Percentiles rank a stretch among this genome's conserved stretches.
Conservation (phyloP, 441 rosid species). For the Syzygium malaccense region DNA sequence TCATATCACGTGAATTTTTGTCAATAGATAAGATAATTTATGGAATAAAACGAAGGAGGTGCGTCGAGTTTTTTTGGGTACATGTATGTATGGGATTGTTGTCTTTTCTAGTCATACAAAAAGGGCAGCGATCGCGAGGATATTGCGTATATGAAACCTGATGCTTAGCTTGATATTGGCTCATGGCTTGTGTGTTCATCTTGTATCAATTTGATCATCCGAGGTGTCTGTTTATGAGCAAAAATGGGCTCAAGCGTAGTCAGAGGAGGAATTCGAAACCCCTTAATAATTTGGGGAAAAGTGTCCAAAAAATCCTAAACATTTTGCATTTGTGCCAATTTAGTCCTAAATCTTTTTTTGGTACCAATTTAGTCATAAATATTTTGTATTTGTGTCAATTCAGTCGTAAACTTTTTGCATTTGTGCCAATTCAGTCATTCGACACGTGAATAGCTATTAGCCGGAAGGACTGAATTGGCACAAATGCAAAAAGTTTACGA, state of each 20-base stretch:
- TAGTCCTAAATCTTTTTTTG: too few relatives aligned
- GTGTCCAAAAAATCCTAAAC: too few relatives aligned
- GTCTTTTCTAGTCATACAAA: not conserved
- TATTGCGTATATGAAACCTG: not conserved
- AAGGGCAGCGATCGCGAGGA: accelerated
- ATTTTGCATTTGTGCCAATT: too few relatives aligned
- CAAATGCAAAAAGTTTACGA: too few relatives aligned
- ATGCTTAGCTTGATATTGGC: not conserved
- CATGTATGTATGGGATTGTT: not conserved
- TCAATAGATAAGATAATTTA: not conserved
- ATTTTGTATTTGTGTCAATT: too few relatives aligned
- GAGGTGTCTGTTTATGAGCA: not conserved
- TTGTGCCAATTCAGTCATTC: too few relatives aligned
- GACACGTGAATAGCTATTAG: too few relatives aligned
- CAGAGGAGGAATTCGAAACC: not conserved
- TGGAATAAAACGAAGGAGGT: not conserved
- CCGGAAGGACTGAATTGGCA: too few relatives aligned
- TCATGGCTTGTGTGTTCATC: not conserved
- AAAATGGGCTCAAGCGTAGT: not conserved
- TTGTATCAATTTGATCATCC: not conserved
- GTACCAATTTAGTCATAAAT: too few relatives aligned
- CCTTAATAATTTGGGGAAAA: too few relatives aligned
- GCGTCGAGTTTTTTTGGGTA: not conserved
- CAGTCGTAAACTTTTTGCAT: too few relatives aligned
- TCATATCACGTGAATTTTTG: not conserved